Percentiles rank a stretch among this genome's conserved stretches.
phyloP scores from a whole-genome alignment of 1,284 basidiomycete genomes.

The Golubevia pallescens region DNA sequence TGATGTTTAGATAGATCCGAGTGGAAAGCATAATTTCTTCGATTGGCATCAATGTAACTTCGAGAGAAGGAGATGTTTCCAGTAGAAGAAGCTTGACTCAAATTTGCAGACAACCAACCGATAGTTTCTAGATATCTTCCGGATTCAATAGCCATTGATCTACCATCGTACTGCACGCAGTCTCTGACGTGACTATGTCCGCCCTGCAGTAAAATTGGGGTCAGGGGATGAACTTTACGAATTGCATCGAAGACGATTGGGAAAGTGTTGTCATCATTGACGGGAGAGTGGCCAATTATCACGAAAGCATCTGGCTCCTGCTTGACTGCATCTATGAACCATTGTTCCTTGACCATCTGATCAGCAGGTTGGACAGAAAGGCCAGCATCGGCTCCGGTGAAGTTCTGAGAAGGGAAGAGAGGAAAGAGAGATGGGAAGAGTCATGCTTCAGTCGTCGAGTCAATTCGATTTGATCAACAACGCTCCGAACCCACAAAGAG shows the following conservation, averaged over 20 bases:
- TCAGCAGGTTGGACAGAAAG: conserved; percentile 44
- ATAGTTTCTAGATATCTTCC: conserved; percentile 61
- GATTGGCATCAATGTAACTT: conserved; percentile 58
- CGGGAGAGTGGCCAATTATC: conserved; percentile 56
- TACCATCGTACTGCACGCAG: conserved; percentile 42
- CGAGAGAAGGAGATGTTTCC: conserved; percentile 37
- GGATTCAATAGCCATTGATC: conserved; percentile 50
- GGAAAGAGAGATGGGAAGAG: too few relatives aligned
- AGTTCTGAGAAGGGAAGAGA: conserved; percentile 16
- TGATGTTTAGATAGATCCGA: conserved; percentile 20
- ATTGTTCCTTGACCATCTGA: conserved; percentile 50
- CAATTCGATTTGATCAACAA: too few relatives aligned
- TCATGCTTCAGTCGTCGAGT: too few relatives aligned
- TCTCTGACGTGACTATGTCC: conserved; percentile 61
- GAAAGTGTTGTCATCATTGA: conserved; percentile 47
- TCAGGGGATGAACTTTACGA: conserved; percentile 42
- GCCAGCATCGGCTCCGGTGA: conserved; percentile 44
- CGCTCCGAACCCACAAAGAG: conserved; percentile 21
- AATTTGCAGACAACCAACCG: conserved; percentile 50
- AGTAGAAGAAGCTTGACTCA: conserved; percentile 7
- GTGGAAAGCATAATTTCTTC: conserved; percentile 46
- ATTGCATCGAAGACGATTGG: conserved; percentile 43
- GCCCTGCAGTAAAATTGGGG: conserved; percentile 47
- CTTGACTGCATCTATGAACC: conserved; percentile 47
- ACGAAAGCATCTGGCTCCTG: conserved; percentile 52